Evolutionary conservation across 495 filamentous ascomycete species (phyloP).

Genomic region (Oleoguttula mirabilis): DNA sequence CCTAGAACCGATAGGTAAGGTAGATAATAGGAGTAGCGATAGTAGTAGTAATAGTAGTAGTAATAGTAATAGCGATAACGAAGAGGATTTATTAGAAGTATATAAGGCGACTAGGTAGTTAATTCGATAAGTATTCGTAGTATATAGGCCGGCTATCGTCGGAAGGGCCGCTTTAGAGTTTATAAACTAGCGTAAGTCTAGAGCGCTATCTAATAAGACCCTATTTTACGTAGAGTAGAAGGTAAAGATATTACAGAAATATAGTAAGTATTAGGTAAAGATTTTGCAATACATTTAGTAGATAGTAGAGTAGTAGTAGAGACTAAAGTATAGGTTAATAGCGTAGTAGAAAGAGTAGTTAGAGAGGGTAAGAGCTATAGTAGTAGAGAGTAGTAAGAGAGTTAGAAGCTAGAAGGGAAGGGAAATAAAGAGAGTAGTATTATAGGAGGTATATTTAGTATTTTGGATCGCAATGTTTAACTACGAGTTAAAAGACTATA

Average conservation of each 20-base stretch:
- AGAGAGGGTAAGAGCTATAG: background rate
- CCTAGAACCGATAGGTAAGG: background rate
- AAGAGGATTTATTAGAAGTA: background rate
- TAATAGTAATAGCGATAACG: background rate
- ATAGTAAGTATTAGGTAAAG: background rate
- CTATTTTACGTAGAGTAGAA: background rate
- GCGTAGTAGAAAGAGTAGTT: background rate
- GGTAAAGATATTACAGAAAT: background rate
- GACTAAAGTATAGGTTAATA: background rate
- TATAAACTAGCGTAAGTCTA: background rate
- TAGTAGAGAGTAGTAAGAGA: background rate
- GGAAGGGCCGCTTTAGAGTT: background rate
- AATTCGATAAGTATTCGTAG: background rate
- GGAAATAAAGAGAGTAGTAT: background rate
- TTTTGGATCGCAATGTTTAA: slow-evolving; percentile 3
- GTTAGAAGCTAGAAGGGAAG: background rate
- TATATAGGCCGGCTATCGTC: background rate
- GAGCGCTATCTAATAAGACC: background rate
- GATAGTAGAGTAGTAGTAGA: background rate
- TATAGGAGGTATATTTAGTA: background rate
- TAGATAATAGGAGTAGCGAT: background rate
- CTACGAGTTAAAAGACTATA: background rate
- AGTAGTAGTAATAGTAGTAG: background rate
- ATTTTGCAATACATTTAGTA: background rate
- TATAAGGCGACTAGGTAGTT: background rate